Percentiles rank a stretch among this genome's conserved stretches.
phyloP scores from a whole-genome alignment of 805 yeast species.

The Yamadazyma philogaea region DNA sequence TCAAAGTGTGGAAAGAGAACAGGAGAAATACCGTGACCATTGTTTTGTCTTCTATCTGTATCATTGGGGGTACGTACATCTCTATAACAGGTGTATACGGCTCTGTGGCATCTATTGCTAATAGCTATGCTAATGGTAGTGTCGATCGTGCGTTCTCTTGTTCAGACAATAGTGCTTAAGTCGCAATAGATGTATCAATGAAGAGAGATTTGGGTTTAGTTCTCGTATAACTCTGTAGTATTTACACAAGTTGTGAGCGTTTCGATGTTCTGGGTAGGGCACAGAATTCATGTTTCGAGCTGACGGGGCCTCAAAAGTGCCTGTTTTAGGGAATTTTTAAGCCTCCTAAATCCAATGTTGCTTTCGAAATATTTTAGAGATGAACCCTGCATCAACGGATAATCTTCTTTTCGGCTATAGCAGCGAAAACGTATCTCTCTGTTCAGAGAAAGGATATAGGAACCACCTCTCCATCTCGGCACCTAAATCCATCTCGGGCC shows the following conservation, averaged over 20 bases:
- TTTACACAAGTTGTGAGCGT: no score
- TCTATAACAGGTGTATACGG: constrained; percentile 11
- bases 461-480: constrained; percentile 17
- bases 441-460: constrained; percentile 13
- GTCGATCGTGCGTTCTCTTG: constrained; percentile 12
- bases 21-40: background rate
- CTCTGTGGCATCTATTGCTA: constrained; percentile 10
- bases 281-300: no score
- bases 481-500: constrained; percentile 11
- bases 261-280: no score
- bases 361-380: no score
- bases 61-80: constrained; percentile 10
- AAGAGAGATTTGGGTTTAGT: no score
- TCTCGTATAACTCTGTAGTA: no score
- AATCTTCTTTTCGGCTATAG: no score
- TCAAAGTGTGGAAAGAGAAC: background rate
- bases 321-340: no score
- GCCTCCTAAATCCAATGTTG: no score
- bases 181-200: no score
- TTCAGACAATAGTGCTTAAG: constrained; percentile 10
- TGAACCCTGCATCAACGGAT: no score
- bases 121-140: constrained; percentile 9
- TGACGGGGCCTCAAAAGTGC: no score
- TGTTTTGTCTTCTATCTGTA: constrained; percentile 1
- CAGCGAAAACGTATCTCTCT: constrained; percentile 1